Conservation (phyloP, 2,329 filamentous ascomycete species). For the Ilyonectria destructans region DNA sequence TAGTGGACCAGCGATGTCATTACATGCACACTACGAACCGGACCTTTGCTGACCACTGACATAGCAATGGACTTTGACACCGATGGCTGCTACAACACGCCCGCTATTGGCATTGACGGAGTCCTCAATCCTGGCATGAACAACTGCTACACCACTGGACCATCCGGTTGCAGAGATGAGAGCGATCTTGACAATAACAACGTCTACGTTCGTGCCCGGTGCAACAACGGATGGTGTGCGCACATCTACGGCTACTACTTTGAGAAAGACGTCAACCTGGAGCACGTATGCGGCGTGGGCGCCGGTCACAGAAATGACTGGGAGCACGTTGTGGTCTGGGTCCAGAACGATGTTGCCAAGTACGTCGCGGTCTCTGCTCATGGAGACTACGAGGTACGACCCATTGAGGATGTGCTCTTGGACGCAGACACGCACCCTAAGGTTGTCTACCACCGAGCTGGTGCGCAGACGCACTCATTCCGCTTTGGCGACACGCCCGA, state of each 20-base stretch:
- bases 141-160: constrained; percentile 48
- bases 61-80: neutral
- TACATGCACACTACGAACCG: neutral
- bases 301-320: neutral
- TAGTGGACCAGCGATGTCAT: neutral
- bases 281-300: neutral
- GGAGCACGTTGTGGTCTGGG: neutral
- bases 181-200: constrained; percentile 58
- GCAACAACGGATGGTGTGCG: constrained; percentile 63
- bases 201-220: constrained; percentile 60
- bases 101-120: constrained; percentile 56
- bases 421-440: neutral
- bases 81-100: constrained; percentile 58
- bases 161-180: constrained; percentile 53
- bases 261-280: constrained; percentile 54
- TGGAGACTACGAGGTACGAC: neutral
- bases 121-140: constrained; percentile 53
- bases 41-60: neutral
- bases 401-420: neutral
- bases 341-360: neutral
- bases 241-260: constrained; percentile 65
- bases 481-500: neutral
- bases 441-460: neutral
- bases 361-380: neutral
- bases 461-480: constrained; percentile 1